These are phyloP conservation scores for Strigomonas culicis DNA, from an alignment of 208 protist genomes.

Conservation along the genomic window DNA sequence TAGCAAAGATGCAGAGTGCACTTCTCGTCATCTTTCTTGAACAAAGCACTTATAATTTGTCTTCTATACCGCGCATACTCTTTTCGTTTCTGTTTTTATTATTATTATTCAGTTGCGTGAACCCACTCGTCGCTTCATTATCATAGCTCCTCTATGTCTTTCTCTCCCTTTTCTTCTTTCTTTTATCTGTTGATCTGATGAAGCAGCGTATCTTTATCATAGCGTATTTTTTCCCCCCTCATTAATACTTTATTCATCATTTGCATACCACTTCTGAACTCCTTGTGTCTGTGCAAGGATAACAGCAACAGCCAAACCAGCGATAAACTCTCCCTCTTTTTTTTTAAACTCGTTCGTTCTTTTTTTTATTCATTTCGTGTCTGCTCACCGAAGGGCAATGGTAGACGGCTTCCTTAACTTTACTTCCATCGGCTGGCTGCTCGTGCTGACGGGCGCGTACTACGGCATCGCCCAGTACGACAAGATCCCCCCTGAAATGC, in stretches of 20 bases:
- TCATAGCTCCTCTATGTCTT: not conserved
- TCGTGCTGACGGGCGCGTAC: slow-evolving; percentile 24
- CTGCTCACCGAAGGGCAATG: slow-evolving; percentile 16
- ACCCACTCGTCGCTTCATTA: no score
- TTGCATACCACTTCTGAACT: no score
- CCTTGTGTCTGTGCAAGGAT: no score
- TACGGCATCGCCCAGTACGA: slow-evolving; percentile 25
- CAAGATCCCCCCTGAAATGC: slow-evolving; percentile 23
- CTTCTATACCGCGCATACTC: no score
- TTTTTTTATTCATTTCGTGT: slow-evolving; percentile 3
- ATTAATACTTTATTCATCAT: no score
- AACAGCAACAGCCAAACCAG: no score
- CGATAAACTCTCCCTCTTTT: slow-evolving; percentile 6
- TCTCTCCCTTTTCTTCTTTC: slow-evolving; percentile 1
- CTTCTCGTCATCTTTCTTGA: no score
- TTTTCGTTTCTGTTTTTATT: no score
- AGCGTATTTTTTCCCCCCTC: not conserved
- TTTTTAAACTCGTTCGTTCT: slow-evolving; percentile 1
- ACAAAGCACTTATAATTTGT: no score
- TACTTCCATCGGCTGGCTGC: slow-evolving; percentile 42
- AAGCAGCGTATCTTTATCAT: not conserved
- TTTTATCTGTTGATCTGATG: not conserved
- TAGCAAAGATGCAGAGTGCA: no score
- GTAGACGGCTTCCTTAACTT: slow-evolving; percentile 41
- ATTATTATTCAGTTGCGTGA: not conserved